Base-by-base conservation (phyloP, 1,139 yeast genomes). In the Saccharomyces hybrid region DNA sequence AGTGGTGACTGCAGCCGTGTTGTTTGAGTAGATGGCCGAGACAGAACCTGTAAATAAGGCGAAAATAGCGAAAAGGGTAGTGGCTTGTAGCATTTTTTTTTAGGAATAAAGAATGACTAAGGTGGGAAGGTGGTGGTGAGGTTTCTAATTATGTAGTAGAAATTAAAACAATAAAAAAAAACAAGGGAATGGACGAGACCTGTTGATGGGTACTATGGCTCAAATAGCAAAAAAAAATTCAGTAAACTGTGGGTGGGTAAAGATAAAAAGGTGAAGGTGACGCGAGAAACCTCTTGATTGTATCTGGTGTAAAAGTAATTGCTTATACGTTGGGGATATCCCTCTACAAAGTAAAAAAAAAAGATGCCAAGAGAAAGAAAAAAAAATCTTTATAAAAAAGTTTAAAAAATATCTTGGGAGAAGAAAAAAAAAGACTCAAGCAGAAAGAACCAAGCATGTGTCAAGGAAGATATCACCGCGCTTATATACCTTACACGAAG, bases 121-220 rank as follows among this genome's bases (percentile, higher is more conserved):
- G 47, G 42, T 49, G 12, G n/a, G 31, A 46, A 24, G 26, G 26
- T 24, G 26, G 29, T 28, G 31, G 16, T 28, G 26, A 21, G 31
- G 8, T 50, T 29, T 12, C 19, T 50, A 24, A 26, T n/a, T 24
- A 46, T 24, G 28, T 26, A 46, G 48, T 27, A 28, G 12, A 24
- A 24, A 27, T 6, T 42, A 16, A 38, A 38, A 38, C 44, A 38
- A 38, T 38, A 38, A 28, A 38, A 21, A 19, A 49, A 49, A 42
- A 32, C 46, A 42, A 50, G 47, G 48, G 52, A 50, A 50, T 50
- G 52, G 52, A 50, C 52, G 52, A 50, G 52, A 50, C 52, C 52
- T 50, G 24, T 31, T 50, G 29, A 29, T 46, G 29, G 28, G 47
- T 21, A 42, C 52, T 50, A 50, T 50, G 52, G 52, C 52, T 50